phyloP scores from a whole-genome alignment of 1,284 basidiomycete species.

The Heterobasidion parviporum region DNA sequence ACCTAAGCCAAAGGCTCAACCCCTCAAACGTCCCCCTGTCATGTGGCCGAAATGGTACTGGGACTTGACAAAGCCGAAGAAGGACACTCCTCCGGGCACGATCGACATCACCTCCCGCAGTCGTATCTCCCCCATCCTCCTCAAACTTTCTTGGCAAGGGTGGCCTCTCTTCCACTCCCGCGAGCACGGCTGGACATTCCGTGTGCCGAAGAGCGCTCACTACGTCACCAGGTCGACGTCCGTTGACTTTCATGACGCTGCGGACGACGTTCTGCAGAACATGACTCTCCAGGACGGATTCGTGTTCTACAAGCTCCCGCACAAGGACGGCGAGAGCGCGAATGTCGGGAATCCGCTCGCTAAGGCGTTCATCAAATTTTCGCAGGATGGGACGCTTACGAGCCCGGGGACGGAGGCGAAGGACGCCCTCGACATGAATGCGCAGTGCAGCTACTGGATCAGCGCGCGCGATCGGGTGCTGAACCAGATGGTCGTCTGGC shows the following conservation, averaged over 20 bases:
- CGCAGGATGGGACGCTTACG: slow-evolving; percentile 79
- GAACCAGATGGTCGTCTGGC: slow-evolving; percentile 93
- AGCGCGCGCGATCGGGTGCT: slow-evolving; percentile 86
- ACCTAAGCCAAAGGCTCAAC: slow-evolving; percentile 14
- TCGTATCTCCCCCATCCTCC: slow-evolving; percentile 77
- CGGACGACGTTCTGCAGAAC: slow-evolving; percentile 49
- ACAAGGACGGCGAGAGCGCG: slow-evolving; percentile 89
- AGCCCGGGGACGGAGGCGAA: slow-evolving; percentile 74
- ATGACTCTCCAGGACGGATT: slow-evolving; percentile 35
- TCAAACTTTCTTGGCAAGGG: slow-evolving; percentile 84
- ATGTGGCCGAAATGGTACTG: slow-evolving; percentile 94
- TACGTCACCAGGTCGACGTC: slow-evolving; percentile 30
- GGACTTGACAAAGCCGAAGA: slow-evolving; percentile 75
- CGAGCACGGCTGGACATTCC: slow-evolving; percentile 90
- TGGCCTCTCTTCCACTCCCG: slow-evolving; percentile 84
- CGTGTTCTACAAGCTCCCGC: slow-evolving; percentile 87
- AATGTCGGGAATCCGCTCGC: slow-evolving; percentile 92
- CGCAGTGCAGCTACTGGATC: slow-evolving; percentile 97
- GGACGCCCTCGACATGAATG: slow-evolving; percentile 87
- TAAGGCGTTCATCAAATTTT: slow-evolving; percentile 85
- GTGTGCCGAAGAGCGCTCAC: slow-evolving; percentile 42
- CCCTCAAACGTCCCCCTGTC: slow-evolving; percentile 35
- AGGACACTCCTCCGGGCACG: slow-evolving; percentile 52
- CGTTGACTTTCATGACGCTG: slow-evolving; percentile 52
- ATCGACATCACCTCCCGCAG: slow-evolving; percentile 86